These are phyloP conservation scores for Adenanthera pavonina DNA, from an alignment of 306 rosid genomes.

Conservation along the genomic window DNA sequence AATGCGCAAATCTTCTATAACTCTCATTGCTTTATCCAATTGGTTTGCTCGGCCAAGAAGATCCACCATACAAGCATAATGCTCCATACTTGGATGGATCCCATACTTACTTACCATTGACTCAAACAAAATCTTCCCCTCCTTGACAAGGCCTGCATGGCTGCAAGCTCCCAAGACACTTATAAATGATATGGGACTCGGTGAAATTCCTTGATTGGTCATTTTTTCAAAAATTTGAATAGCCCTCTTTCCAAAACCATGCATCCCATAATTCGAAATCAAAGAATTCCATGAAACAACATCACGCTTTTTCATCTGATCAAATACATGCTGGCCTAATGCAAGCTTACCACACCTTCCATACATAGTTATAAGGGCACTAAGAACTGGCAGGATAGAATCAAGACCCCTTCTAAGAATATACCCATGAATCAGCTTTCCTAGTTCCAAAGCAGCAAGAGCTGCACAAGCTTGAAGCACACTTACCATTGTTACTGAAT, in stretches of 20 bases:
- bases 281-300: constrained; percentile 87
- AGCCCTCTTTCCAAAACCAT: constrained; percentile 81
- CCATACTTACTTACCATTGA: constrained; percentile 65
- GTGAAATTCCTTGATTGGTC: constrained; percentile 69
- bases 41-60: constrained; percentile 91
- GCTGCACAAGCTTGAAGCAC: constrained; percentile 90
- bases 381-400: constrained; percentile 81
- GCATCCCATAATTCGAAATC: constrained; percentile 84
- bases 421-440: constrained; percentile 84
- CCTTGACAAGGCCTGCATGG: constrained; percentile 82
- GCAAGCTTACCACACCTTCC: constrained; percentile 84
- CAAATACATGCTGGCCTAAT: constrained; percentile 65
- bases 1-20: constrained; percentile 72
- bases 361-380: constrained; percentile 80
- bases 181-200: constrained; percentile 69
- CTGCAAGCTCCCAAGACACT: constrained; percentile 92
- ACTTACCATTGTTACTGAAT: constrained; percentile 94
- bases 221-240: constrained; percentile 70
- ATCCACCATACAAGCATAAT: constrained; percentile 94
- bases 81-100: constrained; percentile 77
- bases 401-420: constrained; percentile 91
- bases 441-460: constrained; percentile 79
- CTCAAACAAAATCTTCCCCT: constrained; percentile 70
- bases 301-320: constrained; percentile 63
- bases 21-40: constrained; percentile 79